Evolutionary conservation across 164 flowering plant genomes (phyloP).

Genomic region (Magnolia changhungtana): DNA sequence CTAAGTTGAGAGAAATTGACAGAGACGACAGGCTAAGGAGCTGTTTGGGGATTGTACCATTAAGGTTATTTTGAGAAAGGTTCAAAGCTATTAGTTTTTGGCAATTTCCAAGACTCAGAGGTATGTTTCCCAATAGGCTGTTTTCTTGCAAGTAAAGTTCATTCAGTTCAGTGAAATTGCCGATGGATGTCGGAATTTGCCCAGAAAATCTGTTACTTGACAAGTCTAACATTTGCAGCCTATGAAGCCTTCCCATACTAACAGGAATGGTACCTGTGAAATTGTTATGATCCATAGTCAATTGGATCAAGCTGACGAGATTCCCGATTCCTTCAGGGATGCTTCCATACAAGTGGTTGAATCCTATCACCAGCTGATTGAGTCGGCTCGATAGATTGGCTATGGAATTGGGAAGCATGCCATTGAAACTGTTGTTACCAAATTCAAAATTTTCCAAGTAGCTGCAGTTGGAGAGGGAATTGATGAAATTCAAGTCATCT

Average conservation of each 20-base stretch:
- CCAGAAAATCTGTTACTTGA: not conserved
- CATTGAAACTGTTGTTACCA: not conserved
- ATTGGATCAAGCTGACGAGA: not conserved
- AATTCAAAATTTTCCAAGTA: not conserved
- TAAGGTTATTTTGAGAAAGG: not conserved
- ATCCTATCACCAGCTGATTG: not conserved
- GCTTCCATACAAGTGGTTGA: not conserved
- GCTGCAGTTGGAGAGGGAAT: constrained; percentile 10
- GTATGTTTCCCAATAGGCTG: not conserved
- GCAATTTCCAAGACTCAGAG: not conserved
- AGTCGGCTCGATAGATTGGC: constrained; percentile 3
- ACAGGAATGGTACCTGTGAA: constrained; percentile 4
- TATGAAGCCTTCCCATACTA: not conserved
- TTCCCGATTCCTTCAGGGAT: constrained; percentile 2
- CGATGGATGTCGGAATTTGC: not conserved
- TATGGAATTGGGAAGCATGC: not conserved
- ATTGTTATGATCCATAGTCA: not conserved
- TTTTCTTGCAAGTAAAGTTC: not conserved
- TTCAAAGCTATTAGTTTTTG: not conserved
- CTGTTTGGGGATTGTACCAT: constrained; percentile 26
- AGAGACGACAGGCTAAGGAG: constrained; percentile 19
- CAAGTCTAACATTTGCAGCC: not conserved
- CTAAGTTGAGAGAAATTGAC: constrained; percentile 26
- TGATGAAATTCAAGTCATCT: constrained; percentile 5
- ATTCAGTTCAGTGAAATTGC: not conserved